These are phyloP conservation scores for Venustampulla echinocandica DNA, from an alignment of 495 filamentous ascomycete genomes.

Conservation along the genomic window DNA sequence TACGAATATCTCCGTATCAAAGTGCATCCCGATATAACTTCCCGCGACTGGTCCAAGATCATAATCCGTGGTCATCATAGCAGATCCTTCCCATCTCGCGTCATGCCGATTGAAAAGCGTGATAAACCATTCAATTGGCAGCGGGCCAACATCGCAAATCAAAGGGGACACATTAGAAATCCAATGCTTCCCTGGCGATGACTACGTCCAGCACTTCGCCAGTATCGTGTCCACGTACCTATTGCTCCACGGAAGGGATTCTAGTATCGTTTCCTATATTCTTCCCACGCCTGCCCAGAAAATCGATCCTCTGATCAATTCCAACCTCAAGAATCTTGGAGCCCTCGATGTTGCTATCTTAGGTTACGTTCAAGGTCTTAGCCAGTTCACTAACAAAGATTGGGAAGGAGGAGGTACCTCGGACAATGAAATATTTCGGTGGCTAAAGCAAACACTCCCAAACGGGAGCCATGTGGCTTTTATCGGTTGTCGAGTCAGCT, in stretches of 20 bases:
- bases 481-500: neutral
- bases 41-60: neutral
- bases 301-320: neutral
- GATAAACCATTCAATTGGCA: conserved; percentile 4
- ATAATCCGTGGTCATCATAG: neutral
- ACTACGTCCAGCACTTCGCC: conserved; percentile 1
- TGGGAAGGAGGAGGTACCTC: neutral
- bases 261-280: neutral
- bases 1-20: neutral
- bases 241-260: neutral
- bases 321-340: neutral
- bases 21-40: neutral
- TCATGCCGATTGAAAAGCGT: neutral
- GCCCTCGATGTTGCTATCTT: neutral
- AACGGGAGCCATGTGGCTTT: neutral
- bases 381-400: neutral
- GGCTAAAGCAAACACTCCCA: neutral
- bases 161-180: neutral
- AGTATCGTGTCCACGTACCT: neutral
- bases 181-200: neutral
- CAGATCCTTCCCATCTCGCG: neutral
- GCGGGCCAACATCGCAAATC: neutral
- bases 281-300: neutral
- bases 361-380: neutral
- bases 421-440: neutral